These are phyloP conservation scores for Fusarium burgessii DNA, from an alignment of 2,329 filamentous ascomycete species.

Conservation along the genomic window DNA sequence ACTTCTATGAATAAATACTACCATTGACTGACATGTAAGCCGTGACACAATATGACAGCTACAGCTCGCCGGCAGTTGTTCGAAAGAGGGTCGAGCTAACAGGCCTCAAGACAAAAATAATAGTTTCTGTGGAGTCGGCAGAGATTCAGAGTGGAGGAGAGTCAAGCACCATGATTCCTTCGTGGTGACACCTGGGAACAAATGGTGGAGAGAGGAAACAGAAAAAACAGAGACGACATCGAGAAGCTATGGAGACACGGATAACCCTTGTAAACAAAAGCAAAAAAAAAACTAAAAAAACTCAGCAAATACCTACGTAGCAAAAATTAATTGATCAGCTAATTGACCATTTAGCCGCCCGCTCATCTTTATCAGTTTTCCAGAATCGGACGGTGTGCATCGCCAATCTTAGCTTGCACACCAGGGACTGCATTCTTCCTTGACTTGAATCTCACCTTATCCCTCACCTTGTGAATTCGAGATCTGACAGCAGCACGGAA, in stretches of 20 bases:
- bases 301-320: conserved; percentile 2
- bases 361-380: conserved; percentile 31
- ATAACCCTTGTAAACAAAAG: conserved; percentile 28
- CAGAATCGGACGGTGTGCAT: conserved; percentile 33
- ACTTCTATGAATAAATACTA: neutral
- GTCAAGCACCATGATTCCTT: conserved; percentile 19
- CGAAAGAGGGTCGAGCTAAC: conserved; percentile 38
- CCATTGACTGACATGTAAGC: neutral
- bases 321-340: conserved; percentile 2
- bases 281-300: conserved; percentile 1
- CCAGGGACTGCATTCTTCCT: conserved; percentile 14
- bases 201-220: conserved; percentile 29
- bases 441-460: conserved; percentile 34
- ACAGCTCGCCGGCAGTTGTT: conserved; percentile 33
- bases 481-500: conserved; percentile 20
- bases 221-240: conserved; percentile 30
- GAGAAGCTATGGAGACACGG: conserved; percentile 37
- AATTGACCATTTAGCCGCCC: neutral
- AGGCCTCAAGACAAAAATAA: conserved; percentile 39
- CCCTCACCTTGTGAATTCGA: conserved; percentile 27
- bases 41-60: conserved; percentile 23
- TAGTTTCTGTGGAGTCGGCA: conserved; percentile 37
- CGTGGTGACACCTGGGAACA: conserved; percentile 12
- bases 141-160: conserved; percentile 30
- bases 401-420: conserved; percentile 37